phyloP scores from a whole-genome alignment of 441 rosid genomes.

The Pelargonium citronellum region DNA sequence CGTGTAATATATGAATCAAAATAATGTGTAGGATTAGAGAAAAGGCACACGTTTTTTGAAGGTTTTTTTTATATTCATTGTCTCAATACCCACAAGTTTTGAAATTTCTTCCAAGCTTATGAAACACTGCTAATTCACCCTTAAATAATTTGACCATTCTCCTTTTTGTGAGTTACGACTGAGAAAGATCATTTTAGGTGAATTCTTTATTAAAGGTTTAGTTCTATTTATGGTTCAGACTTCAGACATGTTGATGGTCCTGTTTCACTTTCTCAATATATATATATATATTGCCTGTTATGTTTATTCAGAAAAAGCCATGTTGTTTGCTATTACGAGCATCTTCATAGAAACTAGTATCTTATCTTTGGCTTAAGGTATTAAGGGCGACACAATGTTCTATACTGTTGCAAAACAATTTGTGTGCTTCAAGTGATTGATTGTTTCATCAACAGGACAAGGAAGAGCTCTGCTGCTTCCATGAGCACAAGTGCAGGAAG shows the following conservation, averaged over 20 bases:
- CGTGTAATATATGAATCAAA: not conserved
- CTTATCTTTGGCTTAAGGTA: not conserved
- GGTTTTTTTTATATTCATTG: not conserved
- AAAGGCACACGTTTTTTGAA: not conserved
- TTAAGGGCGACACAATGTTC: not conserved
- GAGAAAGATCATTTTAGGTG: no score
- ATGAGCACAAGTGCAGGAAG: constrained; percentile 46
- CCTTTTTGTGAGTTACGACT: no score
- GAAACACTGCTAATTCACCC: not conserved
- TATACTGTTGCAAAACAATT: not conserved
- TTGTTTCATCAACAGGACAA: constrained; percentile 47
- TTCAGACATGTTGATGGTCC: not conserved
- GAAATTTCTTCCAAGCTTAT: not conserved
- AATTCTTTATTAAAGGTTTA: no score
- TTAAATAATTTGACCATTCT: not conserved
- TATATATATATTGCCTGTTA: no score
- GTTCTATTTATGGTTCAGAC: no score
- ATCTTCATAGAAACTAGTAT: not conserved
- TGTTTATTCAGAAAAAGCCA: no score
- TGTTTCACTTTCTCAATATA: not conserved
- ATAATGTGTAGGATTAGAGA: not conserved
- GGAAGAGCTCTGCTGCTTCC: constrained; percentile 70
- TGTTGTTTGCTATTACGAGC: no score
- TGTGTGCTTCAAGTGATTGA: constrained; percentile 14
- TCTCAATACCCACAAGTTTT: not conserved